A percentile compares a stretch with the other conserved stretches of the same genome.
These are phyloP conservation scores for Mollisiaceae sp. DNA, from an alignment of 2,329 filamentous ascomycete species.

Conservation along the genomic window DNA sequence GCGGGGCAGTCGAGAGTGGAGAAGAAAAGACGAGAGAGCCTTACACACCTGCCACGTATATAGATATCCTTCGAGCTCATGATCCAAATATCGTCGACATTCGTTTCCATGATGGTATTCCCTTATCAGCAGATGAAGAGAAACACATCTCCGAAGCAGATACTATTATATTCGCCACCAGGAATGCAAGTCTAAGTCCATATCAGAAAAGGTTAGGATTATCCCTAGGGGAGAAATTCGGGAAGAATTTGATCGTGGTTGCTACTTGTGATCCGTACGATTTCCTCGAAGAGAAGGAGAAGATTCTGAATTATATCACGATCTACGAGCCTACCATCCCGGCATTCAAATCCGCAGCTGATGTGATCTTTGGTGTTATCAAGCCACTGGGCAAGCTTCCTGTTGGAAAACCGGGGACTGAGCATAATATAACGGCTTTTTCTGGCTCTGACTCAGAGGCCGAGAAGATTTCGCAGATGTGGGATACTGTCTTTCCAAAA, in stretches of 20 bases:
- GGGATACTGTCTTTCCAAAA: conserved; percentile 45
- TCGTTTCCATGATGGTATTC: conserved; percentile 40
- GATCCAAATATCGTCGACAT: conserved; percentile 42
- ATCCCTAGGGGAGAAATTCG: conserved; percentile 39
- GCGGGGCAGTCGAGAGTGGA: conserved; percentile 48
- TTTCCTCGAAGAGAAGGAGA: conserved; percentile 44
- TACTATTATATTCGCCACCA: conserved; percentile 46
- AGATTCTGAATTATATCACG: conserved; percentile 48
- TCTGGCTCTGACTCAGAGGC: conserved; percentile 38
- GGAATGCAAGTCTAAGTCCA: conserved; percentile 46
- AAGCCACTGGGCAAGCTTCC: conserved; percentile 45
- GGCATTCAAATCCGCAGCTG: conserved; percentile 47
- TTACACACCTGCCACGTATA: conserved; percentile 43
- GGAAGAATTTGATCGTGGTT: conserved; percentile 45
- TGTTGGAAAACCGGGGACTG: conserved; percentile 37
- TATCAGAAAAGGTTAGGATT: conserved; percentile 46
- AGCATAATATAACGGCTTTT: conserved; percentile 31
- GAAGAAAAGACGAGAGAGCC: conserved; percentile 43
- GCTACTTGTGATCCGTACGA: conserved; percentile 52
- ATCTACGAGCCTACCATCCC: conserved; percentile 51
- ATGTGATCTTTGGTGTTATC: conserved; percentile 46
- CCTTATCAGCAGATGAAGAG: conserved; percentile 43
- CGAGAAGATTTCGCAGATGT: conserved; percentile 41
- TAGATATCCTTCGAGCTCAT: conserved; percentile 42
- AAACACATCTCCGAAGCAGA: conserved; percentile 44